Conservation (phyloP, 345 rosid species). For the Eucalyptus viminalis region DNA sequence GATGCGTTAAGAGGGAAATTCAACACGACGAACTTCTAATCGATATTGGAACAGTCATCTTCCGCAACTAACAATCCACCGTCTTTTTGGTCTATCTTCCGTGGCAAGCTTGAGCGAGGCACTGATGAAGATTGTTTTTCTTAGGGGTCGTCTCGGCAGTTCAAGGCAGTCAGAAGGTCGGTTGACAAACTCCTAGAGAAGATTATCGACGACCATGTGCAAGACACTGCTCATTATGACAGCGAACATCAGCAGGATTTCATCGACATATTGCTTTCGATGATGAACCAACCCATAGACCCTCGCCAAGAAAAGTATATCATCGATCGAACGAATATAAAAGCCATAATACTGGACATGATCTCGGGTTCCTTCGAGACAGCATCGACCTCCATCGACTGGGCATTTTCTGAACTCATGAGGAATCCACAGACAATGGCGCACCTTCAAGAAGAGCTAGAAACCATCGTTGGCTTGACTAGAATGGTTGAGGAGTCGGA, state of each 20-base stretch:
- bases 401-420: constrained; percentile 5
- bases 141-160: not conserved
- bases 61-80: not conserved
- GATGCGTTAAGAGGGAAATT: not conserved
- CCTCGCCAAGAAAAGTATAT: not conserved
- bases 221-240: not conserved
- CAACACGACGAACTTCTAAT: not conserved
- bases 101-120: not conserved
- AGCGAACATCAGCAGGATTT: not conserved
- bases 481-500: constrained; percentile 5
- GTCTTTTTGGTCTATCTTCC: not conserved
- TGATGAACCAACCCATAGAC: not conserved
- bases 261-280: not conserved
- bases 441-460: constrained; percentile 3
- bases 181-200: not conserved
- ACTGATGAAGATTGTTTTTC: not conserved
- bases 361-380: constrained; percentile 5
- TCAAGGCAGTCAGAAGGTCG: not conserved
- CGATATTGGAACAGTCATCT: not conserved
- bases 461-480: not conserved
- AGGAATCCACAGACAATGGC: constrained; percentile 3
- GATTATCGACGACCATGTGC: not conserved
- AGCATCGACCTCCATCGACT: not conserved
- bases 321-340: not conserved
- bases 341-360: constrained; percentile 14